Percentiles rank a stretch among this genome's conserved stretches.
These are phyloP conservation scores for Pinus tabuliformis DNA, from an alignment of 75 land plant genomes.

Conservation along the genomic window DNA sequence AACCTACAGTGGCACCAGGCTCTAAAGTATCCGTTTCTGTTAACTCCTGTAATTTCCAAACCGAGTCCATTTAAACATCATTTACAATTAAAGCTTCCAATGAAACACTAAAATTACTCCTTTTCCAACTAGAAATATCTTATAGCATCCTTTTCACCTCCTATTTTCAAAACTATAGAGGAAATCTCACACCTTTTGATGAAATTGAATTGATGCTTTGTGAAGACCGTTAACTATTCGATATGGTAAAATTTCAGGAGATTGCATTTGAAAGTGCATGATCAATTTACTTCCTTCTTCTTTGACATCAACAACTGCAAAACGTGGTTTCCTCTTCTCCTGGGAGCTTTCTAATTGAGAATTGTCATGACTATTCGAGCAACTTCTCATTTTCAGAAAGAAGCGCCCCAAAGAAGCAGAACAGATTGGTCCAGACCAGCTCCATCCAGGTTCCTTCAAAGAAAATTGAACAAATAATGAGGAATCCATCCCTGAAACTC, in stretches of 20 bases:
- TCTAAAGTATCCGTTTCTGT: slow-evolving; percentile 34
- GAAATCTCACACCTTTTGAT: slow-evolving; percentile 66
- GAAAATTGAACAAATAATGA: slow-evolving; percentile 55
- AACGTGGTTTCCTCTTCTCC: slow-evolving; percentile 12
- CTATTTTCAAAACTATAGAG: neutral
- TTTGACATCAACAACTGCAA: slow-evolving; percentile 63
- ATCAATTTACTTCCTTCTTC: slow-evolving; percentile 69
- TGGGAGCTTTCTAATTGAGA: neutral
- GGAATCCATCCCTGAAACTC: slow-evolving; percentile 22
- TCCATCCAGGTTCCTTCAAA: slow-evolving; percentile 39
- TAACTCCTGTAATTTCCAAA: slow-evolving; percentile 32
- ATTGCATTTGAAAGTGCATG: slow-evolving; percentile 57
- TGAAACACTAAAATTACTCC: neutral
- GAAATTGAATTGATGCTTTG: slow-evolving; percentile 44
- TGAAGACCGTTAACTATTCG: slow-evolving; percentile 71
- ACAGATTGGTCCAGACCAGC: slow-evolving; percentile 94
- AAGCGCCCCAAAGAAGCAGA: slow-evolving; percentile 84
- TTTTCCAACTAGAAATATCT: neutral
- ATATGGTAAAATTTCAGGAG: slow-evolving; percentile 59
- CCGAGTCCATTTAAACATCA: neutral
- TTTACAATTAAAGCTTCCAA: neutral
- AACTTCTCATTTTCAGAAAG: slow-evolving; percentile 59
- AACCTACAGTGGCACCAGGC: slow-evolving; percentile 51
- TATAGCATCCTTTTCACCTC: neutral
- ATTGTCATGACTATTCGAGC: slow-evolving; percentile 3